Percentiles rank a stretch among this genome's conserved stretches.
Evolutionary conservation across 306 rosid genomes (phyloP).

Genomic region (Casuarina equisetifolia): DNA sequence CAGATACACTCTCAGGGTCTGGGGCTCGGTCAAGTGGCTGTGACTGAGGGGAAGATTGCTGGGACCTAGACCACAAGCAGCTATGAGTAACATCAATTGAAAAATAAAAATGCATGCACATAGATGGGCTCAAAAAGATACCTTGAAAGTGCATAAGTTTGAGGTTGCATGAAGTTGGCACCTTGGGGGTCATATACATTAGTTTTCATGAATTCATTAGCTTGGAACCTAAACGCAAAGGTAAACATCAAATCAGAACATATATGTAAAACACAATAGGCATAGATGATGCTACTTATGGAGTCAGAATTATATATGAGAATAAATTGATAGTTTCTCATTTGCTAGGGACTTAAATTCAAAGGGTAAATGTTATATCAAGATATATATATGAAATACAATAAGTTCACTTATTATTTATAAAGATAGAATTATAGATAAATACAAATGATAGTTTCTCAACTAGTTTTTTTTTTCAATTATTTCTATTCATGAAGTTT

Average conservation of each 20-base stretch:
- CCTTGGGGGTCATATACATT: conserved; percentile 4
- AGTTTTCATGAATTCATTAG: conserved; percentile 15
- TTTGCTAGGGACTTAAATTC: too few relatives aligned
- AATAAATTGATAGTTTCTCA: too few relatives aligned
- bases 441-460: too few relatives aligned
- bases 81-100: not conserved
- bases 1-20: not conserved
- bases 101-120: not conserved
- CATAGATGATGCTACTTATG: not conserved
- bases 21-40: conserved; percentile 9
- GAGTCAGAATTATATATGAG: too few relatives aligned
- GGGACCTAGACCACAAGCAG: conserved; percentile 15
- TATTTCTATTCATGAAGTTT: too few relatives aligned
- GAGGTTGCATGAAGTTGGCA: not conserved
- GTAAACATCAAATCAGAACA: not conserved
- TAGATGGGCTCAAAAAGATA: not conserved
- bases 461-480: too few relatives aligned
- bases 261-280: not conserved
- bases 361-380: too few relatives aligned
- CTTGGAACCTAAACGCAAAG: conserved; percentile 2
- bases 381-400: too few relatives aligned
- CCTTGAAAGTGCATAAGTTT: conserved; percentile 16
- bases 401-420: too few relatives aligned
- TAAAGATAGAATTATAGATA: too few relatives aligned
- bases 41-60: conserved; percentile 7